A percentile compares a stretch with the other conserved stretches of the same genome.
Evolutionary conservation across 164 flowering plant genomes (phyloP).

Genomic region (Litsea cubeba): DNA sequence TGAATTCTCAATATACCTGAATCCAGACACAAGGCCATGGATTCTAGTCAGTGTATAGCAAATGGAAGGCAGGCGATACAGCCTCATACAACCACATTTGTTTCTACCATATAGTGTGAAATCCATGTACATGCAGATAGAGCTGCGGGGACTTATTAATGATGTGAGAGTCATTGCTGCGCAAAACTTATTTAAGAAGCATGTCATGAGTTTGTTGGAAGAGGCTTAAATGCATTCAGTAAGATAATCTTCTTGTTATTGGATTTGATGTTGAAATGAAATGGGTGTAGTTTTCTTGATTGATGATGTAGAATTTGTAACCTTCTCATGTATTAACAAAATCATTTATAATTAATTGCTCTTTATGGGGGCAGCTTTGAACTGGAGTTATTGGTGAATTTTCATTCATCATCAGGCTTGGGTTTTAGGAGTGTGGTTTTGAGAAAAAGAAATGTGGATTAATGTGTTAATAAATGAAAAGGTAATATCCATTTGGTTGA

Average conservation of each 20-base stretch:
- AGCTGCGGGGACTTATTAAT: neutral
- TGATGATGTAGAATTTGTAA: conserved; percentile 3
- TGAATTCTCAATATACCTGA: neutral
- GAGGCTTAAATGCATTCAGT: neutral
- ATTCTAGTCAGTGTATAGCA: conserved; percentile 8
- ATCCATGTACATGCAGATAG: conserved; percentile 19
- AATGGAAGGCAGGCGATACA: neutral
- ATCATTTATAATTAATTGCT: neutral
- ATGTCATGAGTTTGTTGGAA: neutral
- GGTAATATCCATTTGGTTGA: neutral
- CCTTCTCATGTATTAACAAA: conserved; percentile 5
- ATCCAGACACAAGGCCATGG: neutral
- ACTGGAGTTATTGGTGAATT: neutral
- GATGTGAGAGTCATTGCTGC: neutral
- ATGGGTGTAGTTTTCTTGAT: conserved; percentile 1
- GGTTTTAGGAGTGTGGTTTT: neutral
- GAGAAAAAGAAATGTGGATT: neutral
- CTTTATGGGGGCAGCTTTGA: neutral
- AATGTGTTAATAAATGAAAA: neutral
- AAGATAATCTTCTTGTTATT: neutral
- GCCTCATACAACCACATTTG: conserved; percentile 5
- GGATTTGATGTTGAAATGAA: conserved; percentile 5
- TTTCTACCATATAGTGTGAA: conserved; percentile 7
- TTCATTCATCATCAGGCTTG: neutral
- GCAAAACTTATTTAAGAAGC: conserved; percentile 8